These are phyloP conservation scores for Hymenotorrendiella dingleyae DNA, from an alignment of 2,329 filamentous ascomycete species.

Conservation along the genomic window DNA sequence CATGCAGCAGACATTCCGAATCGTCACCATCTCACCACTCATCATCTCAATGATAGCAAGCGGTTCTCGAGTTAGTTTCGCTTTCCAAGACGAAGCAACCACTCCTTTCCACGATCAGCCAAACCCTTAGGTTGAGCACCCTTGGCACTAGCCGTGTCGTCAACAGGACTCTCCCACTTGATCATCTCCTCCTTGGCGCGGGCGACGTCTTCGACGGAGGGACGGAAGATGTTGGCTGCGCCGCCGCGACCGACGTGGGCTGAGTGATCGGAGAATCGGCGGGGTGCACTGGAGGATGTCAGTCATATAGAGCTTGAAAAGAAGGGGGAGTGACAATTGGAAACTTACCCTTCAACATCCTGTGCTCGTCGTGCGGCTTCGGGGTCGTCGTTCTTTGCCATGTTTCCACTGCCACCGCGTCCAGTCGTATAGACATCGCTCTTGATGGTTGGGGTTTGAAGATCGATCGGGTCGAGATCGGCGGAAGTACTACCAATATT, in stretches of 20 bases:
- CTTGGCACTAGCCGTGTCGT: conserved; percentile 18
- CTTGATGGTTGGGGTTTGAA: conserved; percentile 80
- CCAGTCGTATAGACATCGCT: conserved; percentile 81
- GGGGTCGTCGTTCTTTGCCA: conserved; percentile 68
- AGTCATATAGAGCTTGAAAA: not conserved
- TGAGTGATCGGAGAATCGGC: conserved; percentile 51
- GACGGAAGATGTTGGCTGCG: conserved; percentile 62
- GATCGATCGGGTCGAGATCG: conserved; percentile 52
- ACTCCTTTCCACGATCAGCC: conserved; percentile 48
- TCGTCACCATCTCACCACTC: too few species aligned
- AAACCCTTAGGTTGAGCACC: conserved; percentile 34
- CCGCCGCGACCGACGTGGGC: conserved; percentile 70
- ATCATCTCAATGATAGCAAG: too few species aligned
- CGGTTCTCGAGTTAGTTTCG: too few species aligned
- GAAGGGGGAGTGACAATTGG: conserved; percentile 6
- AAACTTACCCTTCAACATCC: conserved; percentile 68
- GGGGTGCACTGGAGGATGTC: conserved; percentile 24
- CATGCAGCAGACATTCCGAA: too few species aligned
- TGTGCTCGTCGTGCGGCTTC: conserved; percentile 71
- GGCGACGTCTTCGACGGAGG: conserved; percentile 31
- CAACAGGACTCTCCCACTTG: conserved; percentile 24
- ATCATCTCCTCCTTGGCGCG: conserved; percentile 28
- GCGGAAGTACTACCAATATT: conserved; percentile 57
- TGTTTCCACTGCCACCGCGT: conserved; percentile 82
- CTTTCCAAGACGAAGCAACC: too few species aligned